A percentile compares a stretch with the other conserved stretches of the same genome.
These are phyloP conservation scores for Diatrype stigma DNA, from an alignment of 2,329 filamentous ascomycete genomes.

Conservation along the genomic window DNA sequence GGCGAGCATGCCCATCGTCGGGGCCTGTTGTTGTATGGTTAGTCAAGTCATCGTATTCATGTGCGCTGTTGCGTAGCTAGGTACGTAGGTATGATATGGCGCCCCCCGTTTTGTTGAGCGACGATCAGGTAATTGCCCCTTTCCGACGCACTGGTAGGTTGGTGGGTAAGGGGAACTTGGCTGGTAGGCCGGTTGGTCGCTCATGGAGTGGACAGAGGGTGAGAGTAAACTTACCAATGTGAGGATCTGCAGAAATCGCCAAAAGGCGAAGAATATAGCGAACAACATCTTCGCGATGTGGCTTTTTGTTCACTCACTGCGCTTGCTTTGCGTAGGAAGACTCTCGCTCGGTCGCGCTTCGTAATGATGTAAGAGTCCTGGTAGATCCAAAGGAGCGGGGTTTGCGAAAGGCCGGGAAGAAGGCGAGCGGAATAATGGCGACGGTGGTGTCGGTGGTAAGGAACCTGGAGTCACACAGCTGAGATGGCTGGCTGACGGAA, in stretches of 20 bases:
- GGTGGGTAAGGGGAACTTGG: no score
- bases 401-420: no score
- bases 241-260: conserved; percentile 58
- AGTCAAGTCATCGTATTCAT: no score
- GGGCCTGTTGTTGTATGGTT: conserved; percentile 45
- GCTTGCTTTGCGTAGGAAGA: no score
- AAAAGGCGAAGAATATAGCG: conserved; percentile 59
- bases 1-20: conserved; percentile 61
- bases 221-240: conserved; percentile 49
- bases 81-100: no score
- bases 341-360: no score
- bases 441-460: background rate
- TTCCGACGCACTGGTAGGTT: no score
- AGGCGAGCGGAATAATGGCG: background rate
- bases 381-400: no score
- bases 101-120: no score
- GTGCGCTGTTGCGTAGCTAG: background rate
- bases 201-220: background rate
- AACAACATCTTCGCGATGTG: conserved; percentile 51
- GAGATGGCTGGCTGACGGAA: background rate
- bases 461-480: background rate
- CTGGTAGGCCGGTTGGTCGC: conserved; percentile 1
- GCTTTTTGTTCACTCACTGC: no score
- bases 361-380: no score
- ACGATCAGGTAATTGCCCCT: no score